phyloP scores from a whole-genome alignment of 495 filamentous ascomycete genomes.

The Penicillium daleae region DNA sequence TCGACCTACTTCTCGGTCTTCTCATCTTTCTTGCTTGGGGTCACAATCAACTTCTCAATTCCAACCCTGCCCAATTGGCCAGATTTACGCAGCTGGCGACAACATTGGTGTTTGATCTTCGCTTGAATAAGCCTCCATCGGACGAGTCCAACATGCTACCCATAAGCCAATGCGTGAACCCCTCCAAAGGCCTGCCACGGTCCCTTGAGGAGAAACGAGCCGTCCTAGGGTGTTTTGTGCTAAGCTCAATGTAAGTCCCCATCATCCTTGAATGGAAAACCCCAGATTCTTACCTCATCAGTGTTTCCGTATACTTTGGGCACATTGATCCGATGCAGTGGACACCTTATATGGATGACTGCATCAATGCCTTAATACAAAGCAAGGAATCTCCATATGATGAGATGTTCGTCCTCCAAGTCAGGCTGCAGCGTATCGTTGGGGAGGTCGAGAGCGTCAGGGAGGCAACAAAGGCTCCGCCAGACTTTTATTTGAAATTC shows the following conservation, averaged over 20 bases:
- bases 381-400: conserved; percentile 26
- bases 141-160: conserved; percentile 29
- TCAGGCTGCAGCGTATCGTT: conserved; percentile 23
- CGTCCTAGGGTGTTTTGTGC: conserved; percentile 49
- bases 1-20: conserved; percentile 55
- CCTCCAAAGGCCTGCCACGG: conserved; percentile 8
- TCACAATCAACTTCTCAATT: conserved; percentile 23
- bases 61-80: conserved; percentile 27
- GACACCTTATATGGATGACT: conserved; percentile 45
- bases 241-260: conserved; percentile 26
- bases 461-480: background rate
- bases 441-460: conserved; percentile 9
- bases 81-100: conserved; percentile 52
- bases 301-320: conserved; percentile 36
- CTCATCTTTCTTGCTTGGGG: conserved; percentile 45
- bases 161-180: background rate
- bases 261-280: background rate
- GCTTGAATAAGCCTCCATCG: conserved; percentile 48
- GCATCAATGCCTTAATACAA: conserved; percentile 23
- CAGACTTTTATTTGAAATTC: conserved; percentile 9
- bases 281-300: conserved; percentile 6
- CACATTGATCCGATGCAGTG: conserved; percentile 38
- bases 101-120: conserved; percentile 52
- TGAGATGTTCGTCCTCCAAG: conserved; percentile 17
- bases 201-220: conserved; percentile 50